These are phyloP conservation scores for Niveomyces coronatus DNA, from an alignment of 2,329 filamentous ascomycete species.

Conservation along the genomic window DNA sequence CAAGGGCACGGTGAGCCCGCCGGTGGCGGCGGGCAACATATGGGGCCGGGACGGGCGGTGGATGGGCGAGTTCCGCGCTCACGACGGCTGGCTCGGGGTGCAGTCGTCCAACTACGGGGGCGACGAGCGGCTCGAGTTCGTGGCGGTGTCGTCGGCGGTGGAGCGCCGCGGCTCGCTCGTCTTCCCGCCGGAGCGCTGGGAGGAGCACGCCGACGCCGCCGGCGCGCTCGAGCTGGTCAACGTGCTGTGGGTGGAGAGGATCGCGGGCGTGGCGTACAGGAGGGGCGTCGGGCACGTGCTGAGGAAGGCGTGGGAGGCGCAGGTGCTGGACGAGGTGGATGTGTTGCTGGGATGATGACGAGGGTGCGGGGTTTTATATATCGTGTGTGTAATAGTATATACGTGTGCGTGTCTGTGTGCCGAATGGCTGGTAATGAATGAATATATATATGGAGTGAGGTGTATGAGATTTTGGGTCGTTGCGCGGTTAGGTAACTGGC, in stretches of 20 bases:
- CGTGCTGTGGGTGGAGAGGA: constrained; percentile 36
- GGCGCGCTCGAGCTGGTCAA: constrained; percentile 35
- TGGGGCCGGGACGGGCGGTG: constrained; percentile 25
- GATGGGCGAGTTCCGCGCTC: constrained; percentile 33
- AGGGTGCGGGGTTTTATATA: not conserved
- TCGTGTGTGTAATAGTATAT: not conserved
- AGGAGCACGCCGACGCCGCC: constrained; percentile 30
- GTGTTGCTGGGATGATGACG: constrained; percentile 28
- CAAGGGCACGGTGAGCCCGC: constrained; percentile 26
- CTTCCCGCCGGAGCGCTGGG: constrained; percentile 28
- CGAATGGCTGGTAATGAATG: no score
- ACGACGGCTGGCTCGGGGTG: constrained; percentile 34
- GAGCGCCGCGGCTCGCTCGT: constrained; percentile 32
- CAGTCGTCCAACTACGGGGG: constrained; percentile 37
- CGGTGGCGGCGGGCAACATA: constrained; percentile 33
- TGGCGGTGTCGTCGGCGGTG: constrained; percentile 30
- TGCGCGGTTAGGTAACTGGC: no score
- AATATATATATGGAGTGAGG: no score
- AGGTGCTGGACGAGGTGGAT: constrained; percentile 29
- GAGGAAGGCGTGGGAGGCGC: constrained; percentile 29
- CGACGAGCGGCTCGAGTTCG: constrained; percentile 33
- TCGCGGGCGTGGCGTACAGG: constrained; percentile 31
- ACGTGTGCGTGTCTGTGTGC: not conserved
- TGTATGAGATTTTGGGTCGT: no score
- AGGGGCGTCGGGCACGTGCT: constrained; percentile 33